Base-by-base conservation (phyloP, 2,329 filamentous ascomycete species). In the Alternaria sp. region DNA sequence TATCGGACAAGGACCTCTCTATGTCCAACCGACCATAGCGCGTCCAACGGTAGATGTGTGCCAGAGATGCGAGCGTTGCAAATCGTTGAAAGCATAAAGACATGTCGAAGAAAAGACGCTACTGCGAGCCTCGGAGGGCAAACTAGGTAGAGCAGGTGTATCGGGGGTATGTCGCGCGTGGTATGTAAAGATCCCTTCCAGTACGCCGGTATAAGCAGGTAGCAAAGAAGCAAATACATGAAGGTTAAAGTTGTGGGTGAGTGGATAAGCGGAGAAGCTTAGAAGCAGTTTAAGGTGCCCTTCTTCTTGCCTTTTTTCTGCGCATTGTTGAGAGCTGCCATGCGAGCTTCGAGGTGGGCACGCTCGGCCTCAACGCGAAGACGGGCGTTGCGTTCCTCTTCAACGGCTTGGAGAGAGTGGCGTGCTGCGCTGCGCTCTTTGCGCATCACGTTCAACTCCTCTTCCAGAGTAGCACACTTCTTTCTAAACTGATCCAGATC, bases 211-310 rank as follows among this genome's bases (percentile, higher is more conserved):
- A 63, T 59, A 67, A 64, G 61, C 59, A 66, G 57, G 61, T 68
- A 61, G 63, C 59, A 63, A 65, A 64, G 57, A 67, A 65, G 59
- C 47, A 61, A 48, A 57, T 67, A 69, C 65, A 67, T 49, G 47
- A 61, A 61, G 53, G 48, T 57, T 56, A 64, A 64, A 54, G 53
- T 42, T 58, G 24, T 59, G 39, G 14, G 46, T 49, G 61, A 53
- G 65, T 41, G 54, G 38, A 22, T 49, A 28, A 24, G 56, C 51
- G 28, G 26, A 53, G 42, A 44, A 51, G 51, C 38, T 67, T 93
- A 97, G 85, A 99, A 99, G 86, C 95, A 99, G 84, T 97, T 98
- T 80, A 99, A 86, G 69, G 91, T 94, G 73, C 91, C 89, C 87
- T 96, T 97, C 81, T 96, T 94, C 81, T 96, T 94, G 86, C 94